A percentile compares a stretch with the other conserved stretches of the same genome.
Conservation (phyloP, 192 early-diverging fungal genomes). For the Mortierella antarctica region DNA sequence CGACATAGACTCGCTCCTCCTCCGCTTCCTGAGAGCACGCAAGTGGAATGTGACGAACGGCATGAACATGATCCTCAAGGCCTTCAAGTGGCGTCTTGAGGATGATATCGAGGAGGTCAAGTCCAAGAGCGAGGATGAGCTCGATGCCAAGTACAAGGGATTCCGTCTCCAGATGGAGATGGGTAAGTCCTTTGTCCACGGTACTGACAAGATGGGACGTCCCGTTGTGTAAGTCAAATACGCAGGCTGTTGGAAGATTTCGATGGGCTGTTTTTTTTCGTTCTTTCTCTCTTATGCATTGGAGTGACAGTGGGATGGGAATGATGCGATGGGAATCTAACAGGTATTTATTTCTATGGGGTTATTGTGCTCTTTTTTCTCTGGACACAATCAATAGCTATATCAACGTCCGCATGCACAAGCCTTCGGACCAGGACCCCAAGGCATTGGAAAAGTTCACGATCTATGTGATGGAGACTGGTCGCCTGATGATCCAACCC, state of each 20-base stretch:
- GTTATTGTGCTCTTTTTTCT: not conserved
- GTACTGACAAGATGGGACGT: constrained; percentile 61
- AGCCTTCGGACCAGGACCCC: constrained; percentile 67
- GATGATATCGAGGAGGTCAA: constrained; percentile 65
- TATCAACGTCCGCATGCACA: constrained; percentile 63
- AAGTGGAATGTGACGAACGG: constrained; percentile 90
- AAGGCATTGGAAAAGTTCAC: constrained; percentile 75
- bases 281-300: constrained; percentile 5
- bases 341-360: not conserved
- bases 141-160: constrained; percentile 45
- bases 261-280: not conserved
- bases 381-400: constrained; percentile 44
- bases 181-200: constrained; percentile 63
- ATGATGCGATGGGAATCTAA: not conserved
- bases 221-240: constrained; percentile 59
- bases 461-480: constrained; percentile 81
- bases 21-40: constrained; percentile 89
- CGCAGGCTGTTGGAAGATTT: too few relatives aligned
- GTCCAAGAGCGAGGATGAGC: constrained; percentile 39
- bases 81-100: constrained; percentile 82
- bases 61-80: constrained; percentile 74
- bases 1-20: constrained; percentile 67
- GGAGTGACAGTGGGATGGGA: not conserved
- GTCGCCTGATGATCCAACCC: constrained; percentile 69
- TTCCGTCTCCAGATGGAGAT: constrained; percentile 53